A percentile compares a stretch with the other conserved stretches of the same genome.
phyloP scores from a whole-genome alignment of 352 stramenopile genomes.

The Aphanomyces stellatus region DNA sequence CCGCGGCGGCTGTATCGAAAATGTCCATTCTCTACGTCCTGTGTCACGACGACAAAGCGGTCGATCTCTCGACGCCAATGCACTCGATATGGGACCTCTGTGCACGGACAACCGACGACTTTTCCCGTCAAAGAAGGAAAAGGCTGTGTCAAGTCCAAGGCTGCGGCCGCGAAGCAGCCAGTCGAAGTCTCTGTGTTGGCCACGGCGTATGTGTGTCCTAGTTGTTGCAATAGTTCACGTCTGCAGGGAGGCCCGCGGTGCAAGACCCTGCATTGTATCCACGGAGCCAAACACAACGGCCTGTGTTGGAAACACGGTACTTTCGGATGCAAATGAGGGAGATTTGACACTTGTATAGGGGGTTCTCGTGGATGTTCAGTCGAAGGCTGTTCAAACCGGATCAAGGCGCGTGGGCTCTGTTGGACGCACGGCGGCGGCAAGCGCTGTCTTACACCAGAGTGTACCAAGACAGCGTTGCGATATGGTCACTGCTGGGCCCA shows the following conservation, averaged over 20 bases:
- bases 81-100: no score
- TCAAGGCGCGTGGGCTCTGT: conserved; percentile 68
- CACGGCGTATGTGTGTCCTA: not conserved
- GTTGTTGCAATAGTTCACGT: not conserved
- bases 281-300: not conserved
- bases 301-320: not conserved
- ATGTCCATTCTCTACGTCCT: no score
- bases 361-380: conserved; percentile 68
- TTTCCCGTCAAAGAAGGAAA: no score
- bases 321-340: not conserved
- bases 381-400: conserved; percentile 47
- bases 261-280: not conserved
- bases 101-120: no score
- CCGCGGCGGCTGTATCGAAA: no score
- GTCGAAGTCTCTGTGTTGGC: not conserved
- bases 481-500: conserved; percentile 73
- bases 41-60: no score
- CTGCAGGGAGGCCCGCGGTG: not conserved
- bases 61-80: no score
- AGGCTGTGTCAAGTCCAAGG: not conserved
- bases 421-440: conserved; percentile 70
- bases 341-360: conserved; percentile 34
- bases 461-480: conserved; percentile 64
- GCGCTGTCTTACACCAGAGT: conserved; percentile 50
- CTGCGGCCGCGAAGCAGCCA: not conserved